A percentile compares a stretch with the other conserved stretches of the same genome.
phyloP scores from a whole-genome alignment of 805 yeast genomes.

The Metschnikowia lachancei region DNA sequence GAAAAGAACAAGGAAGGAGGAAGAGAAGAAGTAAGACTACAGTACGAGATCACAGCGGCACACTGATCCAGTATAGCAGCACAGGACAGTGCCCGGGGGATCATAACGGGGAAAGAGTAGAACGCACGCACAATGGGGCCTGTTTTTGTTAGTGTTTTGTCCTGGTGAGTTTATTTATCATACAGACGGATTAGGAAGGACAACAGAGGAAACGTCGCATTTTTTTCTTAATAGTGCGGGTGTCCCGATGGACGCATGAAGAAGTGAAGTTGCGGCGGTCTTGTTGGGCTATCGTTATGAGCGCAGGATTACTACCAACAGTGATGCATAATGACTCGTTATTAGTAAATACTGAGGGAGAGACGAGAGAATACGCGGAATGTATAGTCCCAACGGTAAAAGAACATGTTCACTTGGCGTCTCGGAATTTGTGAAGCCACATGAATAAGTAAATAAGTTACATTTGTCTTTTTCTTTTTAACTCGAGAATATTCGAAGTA shows the following conservation, averaged over 20 bases:
- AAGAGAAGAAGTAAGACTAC: background rate
- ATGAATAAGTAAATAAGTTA: too few relatives aligned
- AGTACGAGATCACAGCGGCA: background rate
- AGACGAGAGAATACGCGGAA: too few relatives aligned
- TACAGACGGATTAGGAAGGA: constrained; percentile 3
- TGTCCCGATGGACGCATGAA: background rate
- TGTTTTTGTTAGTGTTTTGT: background rate
- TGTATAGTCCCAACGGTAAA: too few relatives aligned
- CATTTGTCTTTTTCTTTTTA: too few relatives aligned
- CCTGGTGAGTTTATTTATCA: background rate
- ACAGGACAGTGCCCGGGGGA: too few relatives aligned
- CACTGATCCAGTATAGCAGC: background rate
- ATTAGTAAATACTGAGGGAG: too few relatives aligned
- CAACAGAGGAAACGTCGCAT: background rate
- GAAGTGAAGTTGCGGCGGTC: background rate
- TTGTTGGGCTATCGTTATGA: background rate
- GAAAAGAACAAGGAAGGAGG: background rate
- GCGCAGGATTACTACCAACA: too few relatives aligned
- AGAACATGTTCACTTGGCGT: too few relatives aligned
- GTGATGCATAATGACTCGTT: too few relatives aligned
- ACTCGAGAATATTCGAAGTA: too few relatives aligned
- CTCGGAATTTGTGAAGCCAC: too few relatives aligned
- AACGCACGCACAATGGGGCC: background rate
- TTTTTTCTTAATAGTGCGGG: background rate
- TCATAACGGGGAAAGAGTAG: too few relatives aligned